Conservation (phyloP, 2,329 filamentous ascomycete genomes). For the Cordyceps farinosa region DNA sequence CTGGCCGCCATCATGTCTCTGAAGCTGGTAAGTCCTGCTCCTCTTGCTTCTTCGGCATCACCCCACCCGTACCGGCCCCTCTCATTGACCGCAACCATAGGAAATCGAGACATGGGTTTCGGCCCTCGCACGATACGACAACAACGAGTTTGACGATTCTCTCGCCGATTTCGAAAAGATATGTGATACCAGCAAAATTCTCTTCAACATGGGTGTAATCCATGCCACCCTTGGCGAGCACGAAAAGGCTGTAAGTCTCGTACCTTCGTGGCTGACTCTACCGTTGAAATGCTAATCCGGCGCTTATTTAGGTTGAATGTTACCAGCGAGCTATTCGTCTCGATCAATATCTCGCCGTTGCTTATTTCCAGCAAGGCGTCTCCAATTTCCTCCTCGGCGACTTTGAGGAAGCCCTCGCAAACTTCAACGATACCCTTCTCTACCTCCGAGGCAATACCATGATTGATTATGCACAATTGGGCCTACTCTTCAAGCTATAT, state of each 20-base stretch:
- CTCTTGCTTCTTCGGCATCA: background rate
- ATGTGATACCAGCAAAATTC: slow-evolving; percentile 92
- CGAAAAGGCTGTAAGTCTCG: slow-evolving; percentile 78
- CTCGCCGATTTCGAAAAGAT: slow-evolving; percentile 81
- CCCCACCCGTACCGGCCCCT: background rate
- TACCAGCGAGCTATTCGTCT: slow-evolving; percentile 88
- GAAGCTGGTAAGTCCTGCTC: slow-evolving; percentile 49
- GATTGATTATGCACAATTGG: slow-evolving; percentile 96
- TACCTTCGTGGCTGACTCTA: slow-evolving; percentile 11
- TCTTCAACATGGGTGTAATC: slow-evolving; percentile 98
- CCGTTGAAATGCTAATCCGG: slow-evolving; percentile 14
- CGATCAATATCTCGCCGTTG: slow-evolving; percentile 93
- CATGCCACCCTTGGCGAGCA: slow-evolving; percentile 95
- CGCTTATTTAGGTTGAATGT: slow-evolving; percentile 70
- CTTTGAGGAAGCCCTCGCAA: slow-evolving; percentile 93
- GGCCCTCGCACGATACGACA: slow-evolving; percentile 88
- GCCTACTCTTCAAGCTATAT: slow-evolving; percentile 92
- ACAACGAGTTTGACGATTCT: slow-evolving; percentile 93
- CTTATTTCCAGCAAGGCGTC: slow-evolving; percentile 97
- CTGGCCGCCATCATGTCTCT: slow-evolving; percentile 49
- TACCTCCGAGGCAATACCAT: slow-evolving; percentile 94
- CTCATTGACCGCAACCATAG: slow-evolving; percentile 40
- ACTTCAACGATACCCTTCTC: slow-evolving; percentile 96
- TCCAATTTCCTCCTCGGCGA: slow-evolving; percentile 97
- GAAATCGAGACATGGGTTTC: slow-evolving; percentile 99